Conservation (phyloP, 306 rosid species). For the Sindora glabra region DNA sequence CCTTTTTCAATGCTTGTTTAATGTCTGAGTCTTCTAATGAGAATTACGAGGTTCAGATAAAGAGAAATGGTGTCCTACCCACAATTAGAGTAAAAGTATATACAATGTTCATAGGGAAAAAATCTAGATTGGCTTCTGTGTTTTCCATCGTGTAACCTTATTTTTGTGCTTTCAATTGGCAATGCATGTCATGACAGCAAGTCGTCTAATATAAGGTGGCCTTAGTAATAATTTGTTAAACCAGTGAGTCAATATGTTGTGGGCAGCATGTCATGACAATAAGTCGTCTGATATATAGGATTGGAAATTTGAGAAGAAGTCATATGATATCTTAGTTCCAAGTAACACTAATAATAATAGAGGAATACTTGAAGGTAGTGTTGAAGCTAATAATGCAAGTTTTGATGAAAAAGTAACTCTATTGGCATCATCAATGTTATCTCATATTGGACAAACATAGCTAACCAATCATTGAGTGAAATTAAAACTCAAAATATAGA, state of each 20-base stretch:
- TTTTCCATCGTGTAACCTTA: no score
- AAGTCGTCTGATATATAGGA: conserved; percentile 45
- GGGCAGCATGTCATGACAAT: neutral
- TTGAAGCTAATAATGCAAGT: conserved; percentile 27
- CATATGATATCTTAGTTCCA: conserved; percentile 53
- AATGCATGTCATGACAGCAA: no score
- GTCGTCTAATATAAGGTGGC: neutral
- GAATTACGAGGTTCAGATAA: no score
- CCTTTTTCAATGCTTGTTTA: no score
- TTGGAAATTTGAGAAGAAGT: conserved; percentile 87
- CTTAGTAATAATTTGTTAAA: neutral
- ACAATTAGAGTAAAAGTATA: no score
- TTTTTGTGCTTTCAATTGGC: no score
- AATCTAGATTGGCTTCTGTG: no score
- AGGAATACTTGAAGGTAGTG: conserved; percentile 34
- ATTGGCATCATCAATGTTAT: conserved; percentile 63
- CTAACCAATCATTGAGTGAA: conserved; percentile 39
- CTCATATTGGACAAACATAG: conserved; percentile 63
- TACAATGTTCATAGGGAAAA: no score
- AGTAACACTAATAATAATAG: conserved; percentile 16
- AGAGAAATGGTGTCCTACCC: no score
- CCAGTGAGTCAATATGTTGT: neutral
- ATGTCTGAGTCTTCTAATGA: no score
- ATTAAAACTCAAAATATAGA: conserved; percentile 7
- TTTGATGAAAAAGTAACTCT: conserved; percentile 66